Base-by-base conservation (phyloP, 768 basidiomycete genomes). In the Trichaptum fuscoviolaceum region DNA sequence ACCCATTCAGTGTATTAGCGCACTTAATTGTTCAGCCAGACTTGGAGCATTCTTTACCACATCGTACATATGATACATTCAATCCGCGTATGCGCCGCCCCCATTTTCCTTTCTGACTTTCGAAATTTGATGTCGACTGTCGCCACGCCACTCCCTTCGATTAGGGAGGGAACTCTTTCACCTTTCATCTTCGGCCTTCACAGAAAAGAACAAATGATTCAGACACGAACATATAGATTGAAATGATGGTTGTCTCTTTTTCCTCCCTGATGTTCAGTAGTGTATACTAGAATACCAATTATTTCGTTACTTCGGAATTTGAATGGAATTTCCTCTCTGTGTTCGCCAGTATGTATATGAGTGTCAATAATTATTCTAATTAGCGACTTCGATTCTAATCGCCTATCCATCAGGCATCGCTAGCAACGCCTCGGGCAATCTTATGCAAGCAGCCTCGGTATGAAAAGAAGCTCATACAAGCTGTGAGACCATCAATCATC, bases 161-260 rank as follows among this genome's bases (percentile, higher is more conserved):
- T 12, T 52, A 52, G 42, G 42, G 42, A 52, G 42, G 42, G 42
- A 52, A 52, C 42, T 36, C 20, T 52, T 52, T 52, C 15, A 52
- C 20, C 42, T 20, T 20, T 52, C 20, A 52, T 5, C 12, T 52
- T 52, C 42, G 12, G 12, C 42, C 30, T 2, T 30, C 30, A n/a
- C n/a, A 30, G 30, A 52, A 52, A 52, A 52, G 42, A 52, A 52
- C 42, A 52, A 52, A 52, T 52, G 42, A 52, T 52, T 52, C 42
- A 52, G 42, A 52, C 5, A 20, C 20, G 42, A 52, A 52, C 42
- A 12, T 52, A 52, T 12, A 52, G 42, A 52, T 52, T 52, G 20
- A 12, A 52, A 15, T 52, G 42, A 52, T 52, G 42, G 42, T 52
- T 52, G 10, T 20, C 42, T 52, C 42, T 52, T 52, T n/a, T 52